Percentiles rank a stretch among this genome's conserved stretches.
Evolutionary conservation across 1,284 basidiomycete species (phyloP).

Genomic region (Cutaneotrichosporon mucoides): DNA sequence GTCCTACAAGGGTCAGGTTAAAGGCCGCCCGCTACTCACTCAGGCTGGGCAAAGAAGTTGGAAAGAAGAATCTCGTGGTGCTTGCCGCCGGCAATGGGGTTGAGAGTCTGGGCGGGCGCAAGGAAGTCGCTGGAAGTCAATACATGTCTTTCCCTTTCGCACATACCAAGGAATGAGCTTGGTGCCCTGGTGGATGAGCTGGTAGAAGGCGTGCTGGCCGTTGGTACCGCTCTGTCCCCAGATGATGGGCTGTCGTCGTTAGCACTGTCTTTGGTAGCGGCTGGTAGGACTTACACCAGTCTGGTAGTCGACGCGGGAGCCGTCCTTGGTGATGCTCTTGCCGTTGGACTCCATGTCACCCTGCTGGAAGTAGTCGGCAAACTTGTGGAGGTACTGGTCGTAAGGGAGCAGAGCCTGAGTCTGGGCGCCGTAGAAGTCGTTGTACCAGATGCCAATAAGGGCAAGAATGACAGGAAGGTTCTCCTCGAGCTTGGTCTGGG

Average conservation of each 20-base stretch:
- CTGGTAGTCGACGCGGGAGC: slow-evolving; percentile 88
- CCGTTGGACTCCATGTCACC: slow-evolving; percentile 99
- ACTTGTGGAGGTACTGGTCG: slow-evolving; percentile 98
- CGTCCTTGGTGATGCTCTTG: slow-evolving; percentile 91
- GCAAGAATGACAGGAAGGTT: slow-evolving; percentile 91
- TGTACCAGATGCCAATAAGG: slow-evolving; percentile 96
- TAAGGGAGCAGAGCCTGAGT: slow-evolving; percentile 94
- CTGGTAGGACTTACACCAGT: slow-evolving; percentile 67
- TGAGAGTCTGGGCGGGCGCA: slow-evolving; percentile 88
- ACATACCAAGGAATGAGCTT: slow-evolving; percentile 71
- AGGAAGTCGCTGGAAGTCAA: slow-evolving; percentile 70
- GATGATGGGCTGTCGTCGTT: slow-evolving; percentile 73
- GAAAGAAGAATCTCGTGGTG: slow-evolving; percentile 96
- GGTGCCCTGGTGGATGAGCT: slow-evolving; percentile 92
- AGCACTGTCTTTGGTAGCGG: slow-evolving; percentile 2
- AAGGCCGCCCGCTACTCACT: slow-evolving; percentile 47
- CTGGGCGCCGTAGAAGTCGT: slow-evolving; percentile 93
- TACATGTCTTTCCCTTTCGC: slow-evolving; percentile 1
- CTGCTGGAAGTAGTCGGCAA: slow-evolving; percentile 99
- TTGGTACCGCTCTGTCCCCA: slow-evolving; percentile 99
- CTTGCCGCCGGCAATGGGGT: slow-evolving; percentile 76
- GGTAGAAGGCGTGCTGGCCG: slow-evolving; percentile 99
- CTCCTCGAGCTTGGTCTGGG: slow-evolving; percentile 75
- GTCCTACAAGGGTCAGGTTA: no score
- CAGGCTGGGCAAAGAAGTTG: slow-evolving; percentile 98